Conservation (phyloP, 768 basidiomycete genomes). For the Gautieria morchelliformis region DNA sequence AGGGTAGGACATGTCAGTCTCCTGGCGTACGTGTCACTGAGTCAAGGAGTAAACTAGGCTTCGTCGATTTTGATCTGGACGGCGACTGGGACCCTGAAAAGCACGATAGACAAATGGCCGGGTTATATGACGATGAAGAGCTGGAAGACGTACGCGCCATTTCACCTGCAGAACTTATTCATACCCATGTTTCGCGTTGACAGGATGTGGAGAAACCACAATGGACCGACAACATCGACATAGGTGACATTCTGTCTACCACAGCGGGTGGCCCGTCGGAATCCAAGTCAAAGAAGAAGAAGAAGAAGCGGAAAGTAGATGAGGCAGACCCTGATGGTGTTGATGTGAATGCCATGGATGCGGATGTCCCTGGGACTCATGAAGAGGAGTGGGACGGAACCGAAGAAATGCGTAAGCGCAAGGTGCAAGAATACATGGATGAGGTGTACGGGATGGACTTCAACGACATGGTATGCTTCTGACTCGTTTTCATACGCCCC, state of each 20-base stretch:
- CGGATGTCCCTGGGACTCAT: slow-evolving; percentile 42
- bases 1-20: slow-evolving; percentile 13
- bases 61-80: slow-evolving; percentile 73
- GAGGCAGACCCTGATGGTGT: slow-evolving; percentile 39
- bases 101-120: slow-evolving; percentile 77
- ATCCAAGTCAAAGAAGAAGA: slow-evolving; percentile 37
- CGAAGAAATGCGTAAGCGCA: slow-evolving; percentile 82
- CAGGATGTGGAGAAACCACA: slow-evolving; percentile 57
- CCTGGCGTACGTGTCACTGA: background rate
- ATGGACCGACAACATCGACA: slow-evolving; percentile 88
- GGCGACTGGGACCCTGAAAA: slow-evolving; percentile 86
- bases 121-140: slow-evolving; percentile 52
- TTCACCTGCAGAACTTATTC: background rate
- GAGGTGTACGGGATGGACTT: slow-evolving; percentile 87
- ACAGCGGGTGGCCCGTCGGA: slow-evolving; percentile 15
- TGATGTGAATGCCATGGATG: slow-evolving; percentile 40
- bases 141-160: slow-evolving; percentile 14
- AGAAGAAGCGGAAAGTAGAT: slow-evolving; percentile 20
- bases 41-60: slow-evolving; percentile 27
- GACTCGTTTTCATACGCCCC: background rate
- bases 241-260: slow-evolving; percentile 48
- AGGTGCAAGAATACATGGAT: slow-evolving; percentile 83
- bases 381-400: slow-evolving; percentile 69
- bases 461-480: slow-evolving; percentile 75
- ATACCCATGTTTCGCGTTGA: background rate